Evolutionary conservation across 345 rosid species (phyloP).

Genomic region (Triadica sebifera): DNA sequence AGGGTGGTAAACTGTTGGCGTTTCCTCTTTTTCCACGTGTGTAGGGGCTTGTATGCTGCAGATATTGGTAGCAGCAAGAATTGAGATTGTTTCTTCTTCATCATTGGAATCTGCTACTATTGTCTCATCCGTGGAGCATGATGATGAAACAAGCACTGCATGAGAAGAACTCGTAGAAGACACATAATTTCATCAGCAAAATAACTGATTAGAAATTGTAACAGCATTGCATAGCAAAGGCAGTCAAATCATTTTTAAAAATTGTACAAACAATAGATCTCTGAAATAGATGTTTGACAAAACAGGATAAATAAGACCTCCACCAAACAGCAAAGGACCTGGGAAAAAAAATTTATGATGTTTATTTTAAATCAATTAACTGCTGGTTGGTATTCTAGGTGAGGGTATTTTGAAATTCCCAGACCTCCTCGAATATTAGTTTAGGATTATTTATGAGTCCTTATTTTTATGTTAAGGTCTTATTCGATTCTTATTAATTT

Average conservation of each 20-base stretch:
- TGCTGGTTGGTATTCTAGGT: too few relatives aligned
- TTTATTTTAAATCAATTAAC: too few relatives aligned
- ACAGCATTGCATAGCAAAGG: not conserved
- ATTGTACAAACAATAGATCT: not conserved
- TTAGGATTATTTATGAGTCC: too few relatives aligned
- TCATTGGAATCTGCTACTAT: conserved; percentile 87
- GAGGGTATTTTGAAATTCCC: too few relatives aligned
- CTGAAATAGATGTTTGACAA: not conserved
- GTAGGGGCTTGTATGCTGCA: conserved; percentile 29
- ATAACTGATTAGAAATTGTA: not conserved
- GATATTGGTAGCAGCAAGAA: conserved; percentile 28
- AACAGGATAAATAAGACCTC: not conserved
- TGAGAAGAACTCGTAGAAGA: conserved; percentile 3
- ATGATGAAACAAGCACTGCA: conserved; percentile 78
- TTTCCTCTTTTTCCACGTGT: conserved; percentile 26
- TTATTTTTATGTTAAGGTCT: too few relatives aligned
- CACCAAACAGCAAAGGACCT: too few relatives aligned
- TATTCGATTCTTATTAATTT: too few relatives aligned
- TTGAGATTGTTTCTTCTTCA: conserved; percentile 55
- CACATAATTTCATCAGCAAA: not conserved
- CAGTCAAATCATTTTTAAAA: not conserved
- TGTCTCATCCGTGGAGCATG: conserved; percentile 95
- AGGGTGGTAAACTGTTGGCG: conserved; percentile 8
- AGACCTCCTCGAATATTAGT: too few relatives aligned
- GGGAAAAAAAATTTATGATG: too few relatives aligned